phyloP scores from a whole-genome alignment of 2,329 filamentous ascomycete genomes.

The Penicillium sp. region DNA sequence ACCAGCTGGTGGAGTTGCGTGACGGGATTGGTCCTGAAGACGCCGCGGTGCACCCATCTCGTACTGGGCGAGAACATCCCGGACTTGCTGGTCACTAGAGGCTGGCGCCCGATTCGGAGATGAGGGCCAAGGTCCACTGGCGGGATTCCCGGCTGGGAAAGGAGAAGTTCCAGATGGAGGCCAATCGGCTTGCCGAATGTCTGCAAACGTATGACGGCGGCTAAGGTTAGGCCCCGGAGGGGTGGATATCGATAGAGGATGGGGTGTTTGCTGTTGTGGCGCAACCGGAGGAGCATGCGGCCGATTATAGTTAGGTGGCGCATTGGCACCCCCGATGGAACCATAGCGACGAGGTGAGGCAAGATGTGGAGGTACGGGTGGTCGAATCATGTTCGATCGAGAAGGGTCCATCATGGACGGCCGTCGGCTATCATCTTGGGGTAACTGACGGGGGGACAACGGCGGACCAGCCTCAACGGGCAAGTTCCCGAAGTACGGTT shows the following conservation, averaged over 20 bases:
- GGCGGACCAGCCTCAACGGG: constrained; percentile 64
- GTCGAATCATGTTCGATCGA: constrained; percentile 64
- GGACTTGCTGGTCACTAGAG: constrained; percentile 57
- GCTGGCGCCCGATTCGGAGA: constrained; percentile 54
- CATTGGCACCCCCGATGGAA: constrained; percentile 67
- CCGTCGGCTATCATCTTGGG: constrained; percentile 76
- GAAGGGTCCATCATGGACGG: constrained; percentile 61
- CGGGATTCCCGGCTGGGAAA: constrained; percentile 59
- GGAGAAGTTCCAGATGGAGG: constrained; percentile 57
- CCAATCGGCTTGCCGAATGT: constrained; percentile 86
- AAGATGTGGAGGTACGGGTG: constrained; percentile 75
- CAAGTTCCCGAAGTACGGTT: constrained; percentile 59
- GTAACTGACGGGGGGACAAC: constrained; percentile 78
- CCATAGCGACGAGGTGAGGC: constrained; percentile 78
- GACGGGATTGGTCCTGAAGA: constrained; percentile 45
- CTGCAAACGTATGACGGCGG: constrained; percentile 87
- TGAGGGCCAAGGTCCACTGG: constrained; percentile 64
- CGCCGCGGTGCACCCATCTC: constrained; percentile 55
- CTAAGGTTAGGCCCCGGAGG: constrained; percentile 62
- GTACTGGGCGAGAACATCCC: constrained; percentile 60
- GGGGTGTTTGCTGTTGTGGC: constrained; percentile 63
- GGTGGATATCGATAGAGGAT: constrained; percentile 55
- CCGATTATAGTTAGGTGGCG: constrained; percentile 69
- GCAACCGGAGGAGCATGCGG: constrained; percentile 61
- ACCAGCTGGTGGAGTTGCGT: constrained; percentile 50